These are phyloP conservation scores for Zizania latifolia DNA, from an alignment of 176 grass and related monocot genomes.

Conservation along the genomic window DNA sequence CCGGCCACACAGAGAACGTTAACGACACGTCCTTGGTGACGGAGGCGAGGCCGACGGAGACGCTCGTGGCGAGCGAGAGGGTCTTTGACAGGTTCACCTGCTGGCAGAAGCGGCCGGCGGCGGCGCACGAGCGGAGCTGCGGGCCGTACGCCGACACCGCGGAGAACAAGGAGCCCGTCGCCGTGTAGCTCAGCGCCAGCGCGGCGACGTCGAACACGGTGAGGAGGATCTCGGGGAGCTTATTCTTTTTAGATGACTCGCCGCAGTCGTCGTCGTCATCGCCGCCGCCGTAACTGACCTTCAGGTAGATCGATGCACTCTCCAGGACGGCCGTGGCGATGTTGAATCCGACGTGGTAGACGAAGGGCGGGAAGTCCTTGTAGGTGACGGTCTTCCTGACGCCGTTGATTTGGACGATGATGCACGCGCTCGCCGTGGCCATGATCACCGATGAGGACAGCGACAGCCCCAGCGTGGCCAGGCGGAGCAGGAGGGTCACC, in stretches of 20 bases:
- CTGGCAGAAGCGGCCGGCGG: background rate
- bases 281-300: background rate
- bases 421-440: slow-evolving; percentile 16
- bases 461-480: background rate
- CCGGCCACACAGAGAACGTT: slow-evolving; percentile 2
- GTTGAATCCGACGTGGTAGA: background rate
- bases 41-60: background rate
- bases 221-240: background rate
- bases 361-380: slow-evolving; percentile 13
- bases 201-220: background rate
- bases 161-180: background rate
- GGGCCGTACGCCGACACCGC: background rate
- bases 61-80: background rate
- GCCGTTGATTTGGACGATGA: background rate
- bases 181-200: slow-evolving; percentile 10
- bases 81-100: slow-evolving; percentile 5
- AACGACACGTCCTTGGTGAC: slow-evolving; percentile 3
- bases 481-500: slow-evolving; percentile 13
- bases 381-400: background rate
- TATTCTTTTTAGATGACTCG: too few species aligned
- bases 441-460: slow-evolving; percentile 18
- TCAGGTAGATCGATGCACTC: slow-evolving; percentile 12
- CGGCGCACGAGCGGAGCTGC: background rate
- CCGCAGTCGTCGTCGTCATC: background rate
- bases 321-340: slow-evolving; percentile 21